Conservation (phyloP, 768 basidiomycete genomes). For the Boletus insuetus region DNA sequence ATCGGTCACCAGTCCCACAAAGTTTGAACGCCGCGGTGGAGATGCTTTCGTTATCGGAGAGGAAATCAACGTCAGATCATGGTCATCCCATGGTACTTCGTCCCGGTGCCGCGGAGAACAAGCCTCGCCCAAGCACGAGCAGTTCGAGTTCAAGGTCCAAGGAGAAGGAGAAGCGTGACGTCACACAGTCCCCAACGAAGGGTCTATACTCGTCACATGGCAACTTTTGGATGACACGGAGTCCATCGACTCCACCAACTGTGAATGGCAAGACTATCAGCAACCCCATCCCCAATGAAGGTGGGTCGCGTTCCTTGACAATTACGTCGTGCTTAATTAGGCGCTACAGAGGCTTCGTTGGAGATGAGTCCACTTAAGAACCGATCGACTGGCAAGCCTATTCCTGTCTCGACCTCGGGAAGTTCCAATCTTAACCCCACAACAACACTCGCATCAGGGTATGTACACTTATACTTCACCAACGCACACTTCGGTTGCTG, state of each 20-base stretch:
- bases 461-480: slow-evolving; percentile 22
- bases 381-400: slow-evolving; percentile 58
- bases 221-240: slow-evolving; percentile 34
- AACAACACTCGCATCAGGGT: slow-evolving; percentile 65
- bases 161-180: slow-evolving; percentile 35
- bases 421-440: slow-evolving; percentile 31
- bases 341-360: slow-evolving; percentile 53
- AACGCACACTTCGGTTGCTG: slow-evolving; percentile 2
- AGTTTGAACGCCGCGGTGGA: slow-evolving; percentile 73
- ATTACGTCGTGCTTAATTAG: neutral
- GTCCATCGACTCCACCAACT: slow-evolving; percentile 38
- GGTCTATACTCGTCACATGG: slow-evolving; percentile 39
- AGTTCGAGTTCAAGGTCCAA: slow-evolving; percentile 25
- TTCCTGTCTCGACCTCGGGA: slow-evolving; percentile 46
- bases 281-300: slow-evolving; percentile 64
- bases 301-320: slow-evolving; percentile 37
- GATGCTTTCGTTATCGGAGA: slow-evolving; percentile 44
- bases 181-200: slow-evolving; percentile 44
- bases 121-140: slow-evolving; percentile 33
- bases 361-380: slow-evolving; percentile 77
- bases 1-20: slow-evolving; percentile 59
- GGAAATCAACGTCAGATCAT: slow-evolving; percentile 28
- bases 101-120: slow-evolving; percentile 21
- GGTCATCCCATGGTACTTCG: slow-evolving; percentile 19
- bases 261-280: slow-evolving; percentile 67